Evolutionary conservation across 257 asterid species (phyloP).

Genomic region (Parsonsia alboflavescens): DNA sequence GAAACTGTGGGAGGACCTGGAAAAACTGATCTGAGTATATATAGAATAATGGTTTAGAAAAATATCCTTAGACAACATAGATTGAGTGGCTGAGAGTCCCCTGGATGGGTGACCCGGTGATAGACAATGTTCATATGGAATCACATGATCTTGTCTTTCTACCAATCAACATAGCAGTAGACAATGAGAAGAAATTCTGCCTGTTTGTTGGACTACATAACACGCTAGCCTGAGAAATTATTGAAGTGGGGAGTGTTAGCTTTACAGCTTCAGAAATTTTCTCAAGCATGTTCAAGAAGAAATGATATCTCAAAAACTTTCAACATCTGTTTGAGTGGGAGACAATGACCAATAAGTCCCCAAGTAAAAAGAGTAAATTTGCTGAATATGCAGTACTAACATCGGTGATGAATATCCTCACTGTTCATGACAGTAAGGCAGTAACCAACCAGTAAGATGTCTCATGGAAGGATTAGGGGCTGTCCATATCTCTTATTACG

Average conservation of each 20-base stretch:
- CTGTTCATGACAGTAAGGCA: neutral
- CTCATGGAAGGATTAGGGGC: too few species aligned
- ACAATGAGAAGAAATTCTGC: conserved; percentile 1
- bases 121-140: conserved; percentile 6
- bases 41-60: conserved; percentile 1
- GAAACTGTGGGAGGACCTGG: neutral
- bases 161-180: neutral
- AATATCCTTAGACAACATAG: neutral
- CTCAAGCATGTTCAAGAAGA: neutral
- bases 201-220: neutral
- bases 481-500: too few species aligned
- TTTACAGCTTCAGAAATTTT: neutral
- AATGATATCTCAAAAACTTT: neutral
- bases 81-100: conserved; percentile 3
- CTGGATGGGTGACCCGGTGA: neutral
- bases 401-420: neutral
- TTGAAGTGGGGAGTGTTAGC: neutral
- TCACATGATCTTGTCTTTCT: conserved; percentile 17
- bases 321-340: neutral
- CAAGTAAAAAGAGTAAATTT: neutral
- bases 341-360: neutral
- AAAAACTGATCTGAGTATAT: neutral
- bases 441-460: neutral
- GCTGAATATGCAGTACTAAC: neutral
- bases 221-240: neutral